These are phyloP conservation scores for Bruguiera sexangula DNA, from an alignment of 345 rosid species.

Conservation along the genomic window DNA sequence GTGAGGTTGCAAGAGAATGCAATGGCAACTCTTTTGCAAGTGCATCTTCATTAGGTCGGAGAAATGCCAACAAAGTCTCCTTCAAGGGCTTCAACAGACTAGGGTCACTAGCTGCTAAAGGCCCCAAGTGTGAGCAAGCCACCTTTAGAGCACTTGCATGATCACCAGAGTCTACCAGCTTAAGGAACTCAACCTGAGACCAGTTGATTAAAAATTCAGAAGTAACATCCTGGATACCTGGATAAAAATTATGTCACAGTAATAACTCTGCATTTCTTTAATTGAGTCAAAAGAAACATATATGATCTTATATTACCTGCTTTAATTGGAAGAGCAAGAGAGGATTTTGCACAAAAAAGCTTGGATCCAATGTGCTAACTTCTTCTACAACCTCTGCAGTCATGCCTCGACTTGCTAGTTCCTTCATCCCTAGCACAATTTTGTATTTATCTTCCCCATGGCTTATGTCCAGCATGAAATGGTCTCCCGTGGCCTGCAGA, in stretches of 20 bases:
- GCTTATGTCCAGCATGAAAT: conserved; percentile 14
- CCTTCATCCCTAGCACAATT: conserved; percentile 72
- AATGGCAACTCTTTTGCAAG: conserved; percentile 64
- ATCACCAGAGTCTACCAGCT: conserved; percentile 71
- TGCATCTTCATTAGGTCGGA: conserved; percentile 57
- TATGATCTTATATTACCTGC: conserved; percentile 48
- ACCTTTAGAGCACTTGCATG: conserved; percentile 70
- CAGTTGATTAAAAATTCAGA: conserved; percentile 6
- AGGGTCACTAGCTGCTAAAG: conserved; percentile 70
- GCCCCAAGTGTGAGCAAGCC: conserved; percentile 83
- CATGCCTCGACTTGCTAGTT: conserved; percentile 80
- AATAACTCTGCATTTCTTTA: background rate
- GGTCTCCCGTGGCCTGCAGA: conserved; percentile 36
- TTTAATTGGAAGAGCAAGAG: conserved; percentile 75
- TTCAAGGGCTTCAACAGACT: conserved; percentile 71
- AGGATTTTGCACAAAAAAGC: conserved; percentile 64
- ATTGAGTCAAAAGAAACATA: background rate
- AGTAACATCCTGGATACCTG: background rate
- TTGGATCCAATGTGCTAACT: conserved; percentile 68
- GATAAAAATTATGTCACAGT: too few relatives aligned
- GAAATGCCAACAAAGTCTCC: conserved; percentile 76
- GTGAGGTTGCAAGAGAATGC: conserved; percentile 68
- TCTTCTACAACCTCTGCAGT: conserved; percentile 72
- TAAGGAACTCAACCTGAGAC: conserved; percentile 79
- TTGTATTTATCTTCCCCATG: conserved; percentile 57